Evolutionary conservation across 2,329 filamentous ascomycete genomes (phyloP), one percentile per base, ranked within the genome.

Genomic region (Cryoendolithus antarcticus): DNA sequence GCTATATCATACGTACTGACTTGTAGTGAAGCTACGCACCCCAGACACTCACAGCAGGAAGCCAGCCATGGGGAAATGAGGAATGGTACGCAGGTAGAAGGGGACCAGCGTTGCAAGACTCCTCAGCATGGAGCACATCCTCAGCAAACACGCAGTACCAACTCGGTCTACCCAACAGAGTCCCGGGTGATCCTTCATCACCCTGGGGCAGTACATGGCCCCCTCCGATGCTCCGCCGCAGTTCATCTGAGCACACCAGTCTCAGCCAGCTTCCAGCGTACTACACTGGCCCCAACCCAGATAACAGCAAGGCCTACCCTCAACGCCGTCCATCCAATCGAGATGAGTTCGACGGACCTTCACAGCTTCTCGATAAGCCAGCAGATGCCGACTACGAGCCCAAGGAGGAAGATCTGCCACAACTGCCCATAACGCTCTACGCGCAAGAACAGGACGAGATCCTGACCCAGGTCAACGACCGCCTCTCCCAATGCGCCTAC

Each of bases 261-360:
- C 43, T 51, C 32, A 47, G 42, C 32, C 41, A 44, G 35, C 32
- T 47, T 35, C 41, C 37, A 27, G 46, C 49, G 39, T 55, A 50
- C 40, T 45, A 44, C 29, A 46, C 44, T 37, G 52, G 51, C 19
- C 41, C 44, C n/a, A 42, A 43, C 12, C 45, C 45, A 6, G 50
- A 43, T 35, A 42, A 44, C 11, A 40, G 38, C 33, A 54, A 50
- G 42, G 43, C 46, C 27, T 50, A 51, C 38, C 60, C 63, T 31
- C 79, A 83, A 55, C 72, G 82, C 50, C 74, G 81, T 24, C 77
- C 82, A 19, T 84, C 81, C 32, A 88, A 88, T 64, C 74, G 85
- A 44, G 85, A 93, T 66, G 85, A 91, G 62, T 93, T 93, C 62
- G 85, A 91, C 62, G 85, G 85, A 2, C 84, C 85, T 6, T 82